A percentile compares a stretch with the other conserved stretches of the same genome.
phyloP scores from a whole-genome alignment of 768 basidiomycete genomes.

The Mycena maculata region DNA sequence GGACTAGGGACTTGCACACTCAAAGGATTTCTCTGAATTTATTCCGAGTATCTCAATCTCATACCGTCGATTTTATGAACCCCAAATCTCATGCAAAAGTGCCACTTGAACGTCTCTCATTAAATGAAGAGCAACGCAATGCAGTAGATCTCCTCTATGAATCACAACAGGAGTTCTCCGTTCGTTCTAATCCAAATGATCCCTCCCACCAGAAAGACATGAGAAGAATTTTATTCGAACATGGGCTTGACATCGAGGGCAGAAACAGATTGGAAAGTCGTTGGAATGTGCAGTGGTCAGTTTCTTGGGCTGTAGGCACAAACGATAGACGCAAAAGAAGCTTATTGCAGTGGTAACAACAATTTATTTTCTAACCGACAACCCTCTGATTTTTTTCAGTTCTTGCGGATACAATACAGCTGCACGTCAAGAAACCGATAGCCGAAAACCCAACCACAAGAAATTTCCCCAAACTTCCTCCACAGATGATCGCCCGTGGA shows the following conservation, averaged over 20 bases:
- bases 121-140: not conserved
- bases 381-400: not conserved
- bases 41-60: too few relatives aligned
- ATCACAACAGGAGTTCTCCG: not conserved
- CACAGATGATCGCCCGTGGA: not conserved
- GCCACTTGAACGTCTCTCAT: not conserved
- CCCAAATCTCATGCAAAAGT: not conserved
- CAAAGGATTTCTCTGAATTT: too few relatives aligned
- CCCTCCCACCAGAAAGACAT: not conserved
- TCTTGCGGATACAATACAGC: not conserved
- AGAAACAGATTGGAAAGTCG: not conserved
- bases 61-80: too few relatives aligned
- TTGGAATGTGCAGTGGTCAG: conserved; percentile 3
- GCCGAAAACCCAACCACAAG: not conserved
- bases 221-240: not conserved
- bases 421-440: not conserved
- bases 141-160: not conserved
- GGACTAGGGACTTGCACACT: too few relatives aligned
- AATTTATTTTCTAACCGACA: not conserved
- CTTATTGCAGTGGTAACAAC: not conserved
- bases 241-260: not conserved
- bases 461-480: too few relatives aligned
- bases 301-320: not conserved
- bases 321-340: not conserved
- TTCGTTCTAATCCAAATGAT: not conserved